These are phyloP conservation scores for Pyrenochaeta sp. DNA, from an alignment of 2,329 filamentous ascomycete species.

Conservation along the genomic window DNA sequence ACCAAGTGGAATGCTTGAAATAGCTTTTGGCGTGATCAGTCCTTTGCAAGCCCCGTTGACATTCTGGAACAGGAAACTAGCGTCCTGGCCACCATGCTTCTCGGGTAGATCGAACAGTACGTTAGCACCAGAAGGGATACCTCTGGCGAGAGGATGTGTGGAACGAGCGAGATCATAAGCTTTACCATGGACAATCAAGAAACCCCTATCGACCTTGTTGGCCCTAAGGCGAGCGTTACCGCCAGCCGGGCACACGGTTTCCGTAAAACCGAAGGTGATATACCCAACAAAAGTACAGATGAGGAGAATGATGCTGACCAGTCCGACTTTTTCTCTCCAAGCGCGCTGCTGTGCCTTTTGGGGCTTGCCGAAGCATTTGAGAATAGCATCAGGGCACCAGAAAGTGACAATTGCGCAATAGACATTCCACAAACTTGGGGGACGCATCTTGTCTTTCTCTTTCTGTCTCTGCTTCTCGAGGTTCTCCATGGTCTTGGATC, in stretches of 20 bases:
- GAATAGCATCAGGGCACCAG: constrained; percentile 86
- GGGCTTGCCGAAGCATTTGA: constrained; percentile 85
- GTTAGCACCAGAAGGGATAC: constrained; percentile 77
- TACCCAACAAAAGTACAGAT: constrained; percentile 93
- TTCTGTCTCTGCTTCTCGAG: constrained; percentile 68
- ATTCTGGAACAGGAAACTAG: constrained; percentile 97
- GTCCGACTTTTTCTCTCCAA: constrained; percentile 97
- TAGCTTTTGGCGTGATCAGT: constrained; percentile 74
- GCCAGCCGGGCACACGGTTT: constrained; percentile 80
- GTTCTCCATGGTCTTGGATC: constrained; percentile 65
- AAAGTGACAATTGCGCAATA: constrained; percentile 96
- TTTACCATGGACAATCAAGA: constrained; percentile 95
- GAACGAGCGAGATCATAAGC: constrained; percentile 85
- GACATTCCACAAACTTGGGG: constrained; percentile 90
- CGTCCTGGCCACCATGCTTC: constrained; percentile 86
- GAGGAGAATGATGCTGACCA: constrained; percentile 89
- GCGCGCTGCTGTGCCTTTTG: constrained; percentile 87
- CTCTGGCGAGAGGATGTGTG: constrained; percentile 78
- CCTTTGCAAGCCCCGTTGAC: constrained; percentile 97
- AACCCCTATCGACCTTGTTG: constrained; percentile 81
- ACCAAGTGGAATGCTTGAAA: constrained; percentile 82
- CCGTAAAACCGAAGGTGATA: constrained; percentile 94
- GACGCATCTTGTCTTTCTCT: constrained; percentile 69
- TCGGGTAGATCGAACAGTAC: constrained; percentile 85
- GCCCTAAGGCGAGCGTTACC: constrained; percentile 73